Base-by-base conservation (phyloP, 1,284 basidiomycete genomes). In the Vanrija sp. region DNA sequence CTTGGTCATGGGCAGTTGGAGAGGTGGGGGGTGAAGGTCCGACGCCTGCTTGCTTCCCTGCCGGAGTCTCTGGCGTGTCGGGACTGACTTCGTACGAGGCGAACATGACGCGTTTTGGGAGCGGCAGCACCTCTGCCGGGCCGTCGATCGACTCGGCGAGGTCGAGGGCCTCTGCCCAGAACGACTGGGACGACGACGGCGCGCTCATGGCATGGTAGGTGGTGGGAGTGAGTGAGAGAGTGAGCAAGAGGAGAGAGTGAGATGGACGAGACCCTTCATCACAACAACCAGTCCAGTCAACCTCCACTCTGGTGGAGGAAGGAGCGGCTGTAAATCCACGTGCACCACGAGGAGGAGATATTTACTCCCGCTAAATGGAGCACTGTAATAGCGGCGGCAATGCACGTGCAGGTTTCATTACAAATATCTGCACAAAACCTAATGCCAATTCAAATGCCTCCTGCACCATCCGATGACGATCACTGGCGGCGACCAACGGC, bases 91-190 rank as follows among this genome's bases (percentile, higher is more conserved):
- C 47, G 38, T 49, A 49, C 42, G 39, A 41, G 20, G 39, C 14
- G 39, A 20, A 41, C 19, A 10, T 9, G 18, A 23, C 20, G 41
- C 41, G 14, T 18, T 20, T 25, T 6, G 43, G 24, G 24, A 12
- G 7, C 6, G 4, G 19, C 10, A 18, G 24, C 24, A 7, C 14
- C n/a, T 27, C 15, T 24, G 12, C 14, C 6, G 41, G 19, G 41
- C 19, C 41, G 25, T 49, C 39, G 24, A 42, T 25, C 18, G 41
- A 12, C 18, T 27, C 39, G 12, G 41, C 42, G 8, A 41, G 27
- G 8, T 39, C 45, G 9, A 57, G 37, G 5, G 51, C 56, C 41
- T 53, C 45, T 4, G 52, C 41, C 56, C 56, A 57, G 20, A 57
- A 57, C 9, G 36, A 19, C 45, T 44, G 47, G 24, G 37, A 37